phyloP scores from a whole-genome alignment of 257 asterid genomes.

The Leptodermis oblonga region DNA sequence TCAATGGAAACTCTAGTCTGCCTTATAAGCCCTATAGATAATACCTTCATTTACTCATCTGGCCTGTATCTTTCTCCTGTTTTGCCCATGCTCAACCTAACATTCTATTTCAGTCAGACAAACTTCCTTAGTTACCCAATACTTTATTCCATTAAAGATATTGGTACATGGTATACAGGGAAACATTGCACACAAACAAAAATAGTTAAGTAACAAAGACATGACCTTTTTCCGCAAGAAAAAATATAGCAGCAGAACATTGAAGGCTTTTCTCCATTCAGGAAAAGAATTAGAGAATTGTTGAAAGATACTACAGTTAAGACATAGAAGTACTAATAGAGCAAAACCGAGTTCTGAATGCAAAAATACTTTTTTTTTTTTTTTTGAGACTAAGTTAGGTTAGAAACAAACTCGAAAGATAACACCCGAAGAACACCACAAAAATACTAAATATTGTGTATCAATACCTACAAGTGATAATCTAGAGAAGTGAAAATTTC shows the following conservation, averaged over 20 bases:
- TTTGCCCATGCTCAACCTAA: background rate
- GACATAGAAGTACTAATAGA: background rate
- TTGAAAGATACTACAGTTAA: background rate
- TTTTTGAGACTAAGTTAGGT: no score
- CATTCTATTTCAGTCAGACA: background rate
- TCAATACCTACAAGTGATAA: slow-evolving; percentile 4
- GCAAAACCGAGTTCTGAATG: background rate
- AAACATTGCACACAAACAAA: background rate
- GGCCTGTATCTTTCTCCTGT: background rate
- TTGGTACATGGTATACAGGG: background rate
- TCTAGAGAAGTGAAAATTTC: no score
- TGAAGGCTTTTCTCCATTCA: background rate
- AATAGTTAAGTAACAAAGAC: background rate
- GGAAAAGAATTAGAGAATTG: background rate
- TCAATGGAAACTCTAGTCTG: background rate
- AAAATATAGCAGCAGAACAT: background rate
- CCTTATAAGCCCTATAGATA: background rate
- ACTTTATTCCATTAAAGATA: background rate
- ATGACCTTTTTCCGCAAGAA: background rate
- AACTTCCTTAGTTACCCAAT: background rate
- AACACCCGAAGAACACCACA: no score
- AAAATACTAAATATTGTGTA: background rate
- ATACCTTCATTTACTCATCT: background rate
- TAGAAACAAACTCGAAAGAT: no score
- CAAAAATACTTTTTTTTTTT: background rate